Evolutionary conservation across 441 rosid species (phyloP).

Genomic region (Gossypium laxum): DNA sequence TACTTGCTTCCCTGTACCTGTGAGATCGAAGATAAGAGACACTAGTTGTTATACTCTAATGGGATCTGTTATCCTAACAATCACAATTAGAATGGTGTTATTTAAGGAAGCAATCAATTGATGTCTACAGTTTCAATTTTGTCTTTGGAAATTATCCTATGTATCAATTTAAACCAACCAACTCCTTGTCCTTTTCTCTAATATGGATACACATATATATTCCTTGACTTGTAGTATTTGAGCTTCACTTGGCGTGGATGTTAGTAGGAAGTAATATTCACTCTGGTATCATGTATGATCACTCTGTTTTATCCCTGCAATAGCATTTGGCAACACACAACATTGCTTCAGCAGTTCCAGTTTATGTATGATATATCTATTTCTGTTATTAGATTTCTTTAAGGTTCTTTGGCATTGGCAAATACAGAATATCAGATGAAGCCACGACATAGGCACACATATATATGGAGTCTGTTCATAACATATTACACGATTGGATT

Average conservation of each 20-base stretch:
- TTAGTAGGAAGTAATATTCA: neutral
- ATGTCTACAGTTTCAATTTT: neutral
- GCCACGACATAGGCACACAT: neutral
- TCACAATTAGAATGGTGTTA: neutral
- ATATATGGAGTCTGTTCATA: neutral
- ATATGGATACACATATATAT: neutral
- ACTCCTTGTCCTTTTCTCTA: neutral
- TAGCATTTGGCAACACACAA: neutral
- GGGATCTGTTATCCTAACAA: neutral
- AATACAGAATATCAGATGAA: neutral
- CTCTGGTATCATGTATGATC: neutral
- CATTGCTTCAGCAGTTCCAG: neutral
- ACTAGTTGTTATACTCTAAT: neutral
- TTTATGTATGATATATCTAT: neutral
- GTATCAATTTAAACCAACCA: neutral
- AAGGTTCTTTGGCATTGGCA: conserved; percentile 3
- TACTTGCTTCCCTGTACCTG: neutral
- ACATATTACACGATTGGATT: neutral
- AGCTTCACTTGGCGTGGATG: neutral
- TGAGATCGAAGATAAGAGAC: neutral
- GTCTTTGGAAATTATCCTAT: neutral
- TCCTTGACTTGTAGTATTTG: neutral
- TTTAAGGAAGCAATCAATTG: conserved; percentile 3
- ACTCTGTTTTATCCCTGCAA: neutral
- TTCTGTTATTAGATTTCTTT: neutral